These are phyloP conservation scores for Petunia axillaris DNA, from an alignment of 257 asterid species.

Conservation along the genomic window DNA sequence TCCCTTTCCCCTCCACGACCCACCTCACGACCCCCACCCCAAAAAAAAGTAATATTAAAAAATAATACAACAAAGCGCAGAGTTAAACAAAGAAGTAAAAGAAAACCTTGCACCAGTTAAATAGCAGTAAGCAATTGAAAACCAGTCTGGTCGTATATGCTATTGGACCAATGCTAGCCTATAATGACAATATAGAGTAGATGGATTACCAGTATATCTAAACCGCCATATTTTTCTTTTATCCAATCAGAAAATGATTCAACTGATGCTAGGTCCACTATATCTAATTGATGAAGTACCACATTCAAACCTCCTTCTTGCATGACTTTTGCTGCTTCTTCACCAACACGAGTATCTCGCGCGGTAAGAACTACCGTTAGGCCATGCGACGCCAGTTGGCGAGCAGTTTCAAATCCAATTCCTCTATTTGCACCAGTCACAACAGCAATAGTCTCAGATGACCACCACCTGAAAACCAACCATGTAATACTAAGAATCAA, in stretches of 20 bases:
- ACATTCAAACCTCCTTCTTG: conserved; percentile 71
- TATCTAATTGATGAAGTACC: conserved; percentile 68
- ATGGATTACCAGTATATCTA: conserved; percentile 72
- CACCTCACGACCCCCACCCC: background rate
- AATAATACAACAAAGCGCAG: background rate
- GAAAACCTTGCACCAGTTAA: background rate
- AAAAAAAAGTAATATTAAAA: background rate
- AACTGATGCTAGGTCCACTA: conserved; percentile 66
- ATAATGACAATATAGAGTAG: conserved; percentile 1
- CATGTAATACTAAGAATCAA: background rate
- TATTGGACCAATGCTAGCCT: background rate
- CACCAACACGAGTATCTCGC: conserved; percentile 65
- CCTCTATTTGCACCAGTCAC: conserved; percentile 98
- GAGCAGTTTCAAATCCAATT: conserved; percentile 85
- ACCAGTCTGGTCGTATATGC: background rate
- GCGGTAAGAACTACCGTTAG: conserved; percentile 80
- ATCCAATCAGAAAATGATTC: conserved; percentile 62
- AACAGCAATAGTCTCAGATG: conserved; percentile 69
- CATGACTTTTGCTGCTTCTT: conserved; percentile 63
- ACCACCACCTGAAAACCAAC: conserved; percentile 77
- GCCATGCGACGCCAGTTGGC: conserved; percentile 71
- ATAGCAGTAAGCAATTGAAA: background rate
- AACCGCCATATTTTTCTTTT: conserved; percentile 63
- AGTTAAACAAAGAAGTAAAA: background rate
- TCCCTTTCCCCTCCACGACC: background rate